phyloP scores from a whole-genome alignment of 2,329 filamentous ascomycete species.

The Corniculantispora saksenae region DNA sequence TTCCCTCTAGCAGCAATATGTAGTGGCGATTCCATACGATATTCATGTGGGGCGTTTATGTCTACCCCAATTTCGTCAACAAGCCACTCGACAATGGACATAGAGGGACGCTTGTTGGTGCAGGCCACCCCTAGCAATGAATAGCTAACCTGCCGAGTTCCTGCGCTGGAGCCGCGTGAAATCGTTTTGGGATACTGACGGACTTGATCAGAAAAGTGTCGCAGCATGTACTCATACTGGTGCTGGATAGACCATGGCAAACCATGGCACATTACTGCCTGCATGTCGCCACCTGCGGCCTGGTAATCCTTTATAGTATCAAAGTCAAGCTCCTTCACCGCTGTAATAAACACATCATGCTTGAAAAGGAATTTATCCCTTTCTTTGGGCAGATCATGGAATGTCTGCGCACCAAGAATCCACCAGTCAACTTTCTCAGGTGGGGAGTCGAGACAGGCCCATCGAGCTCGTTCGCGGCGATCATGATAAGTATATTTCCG shows the following conservation, averaged over 20 bases:
- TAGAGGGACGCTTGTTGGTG: background rate
- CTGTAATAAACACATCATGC: background rate
- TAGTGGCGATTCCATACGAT: background rate
- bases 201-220: background rate
- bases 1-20: background rate
- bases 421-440: background rate
- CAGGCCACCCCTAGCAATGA: background rate
- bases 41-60: background rate
- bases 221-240: background rate
- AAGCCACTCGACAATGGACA: slow-evolving; percentile 8
- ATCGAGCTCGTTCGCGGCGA: background rate
- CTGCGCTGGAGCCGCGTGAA: no score
- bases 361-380: background rate
- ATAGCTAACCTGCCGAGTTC: no score
- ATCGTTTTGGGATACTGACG: background rate
- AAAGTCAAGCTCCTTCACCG: background rate
- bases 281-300: background rate
- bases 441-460: no score
- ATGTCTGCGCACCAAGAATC: background rate
- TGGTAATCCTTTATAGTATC: slow-evolving; percentile 5
- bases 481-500: no score
- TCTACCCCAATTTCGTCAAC: slow-evolving; percentile 3
- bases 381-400: background rate
- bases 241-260: no score
- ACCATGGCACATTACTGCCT: no score